Percentiles rank a stretch among this genome's conserved stretches.
phyloP scores from a whole-genome alignment of 257 asterid species.

The Nemophila menziesii region DNA sequence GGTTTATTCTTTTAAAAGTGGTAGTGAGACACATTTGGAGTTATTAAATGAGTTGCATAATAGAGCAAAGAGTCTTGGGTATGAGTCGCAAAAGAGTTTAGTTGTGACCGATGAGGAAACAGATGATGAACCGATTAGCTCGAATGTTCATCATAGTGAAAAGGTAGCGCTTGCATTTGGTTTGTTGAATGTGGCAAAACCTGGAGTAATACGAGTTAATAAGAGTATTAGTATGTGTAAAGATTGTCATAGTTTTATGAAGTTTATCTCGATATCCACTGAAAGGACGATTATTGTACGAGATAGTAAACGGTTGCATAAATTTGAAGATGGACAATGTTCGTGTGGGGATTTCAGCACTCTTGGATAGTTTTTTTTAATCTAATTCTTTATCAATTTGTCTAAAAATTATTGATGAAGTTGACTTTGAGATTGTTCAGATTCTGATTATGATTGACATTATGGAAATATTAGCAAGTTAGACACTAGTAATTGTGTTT shows the following conservation, averaged over 20 bases:
- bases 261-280: conserved; percentile 41
- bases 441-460: too few relatives aligned
- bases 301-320: conserved; percentile 75
- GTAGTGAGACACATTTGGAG: conserved; percentile 20
- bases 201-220: conserved; percentile 36
- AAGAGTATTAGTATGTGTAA: conserved; percentile 77
- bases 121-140: conserved; percentile 17
- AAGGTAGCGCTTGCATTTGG: conserved; percentile 77
- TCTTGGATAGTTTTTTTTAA: conserved; percentile 25
- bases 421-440: too few relatives aligned
- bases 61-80: conserved; percentile 34
- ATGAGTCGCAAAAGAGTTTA: conserved; percentile 22
- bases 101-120: conserved; percentile 21
- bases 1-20: conserved; percentile 49
- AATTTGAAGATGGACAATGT: conserved; percentile 53
- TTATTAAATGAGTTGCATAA: conserved; percentile 38
- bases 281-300: conserved; percentile 50
- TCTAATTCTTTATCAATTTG: background rate
- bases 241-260: conserved; percentile 73
- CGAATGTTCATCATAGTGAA: conserved; percentile 57
- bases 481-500: too few relatives aligned
- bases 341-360: conserved; percentile 79
- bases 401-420: background rate
- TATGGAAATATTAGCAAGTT: too few relatives aligned
- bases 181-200: conserved; percentile 35